These are phyloP conservation scores for Lepiota venenata DNA, from an alignment of 768 basidiomycete species.

Conservation along the genomic window DNA sequence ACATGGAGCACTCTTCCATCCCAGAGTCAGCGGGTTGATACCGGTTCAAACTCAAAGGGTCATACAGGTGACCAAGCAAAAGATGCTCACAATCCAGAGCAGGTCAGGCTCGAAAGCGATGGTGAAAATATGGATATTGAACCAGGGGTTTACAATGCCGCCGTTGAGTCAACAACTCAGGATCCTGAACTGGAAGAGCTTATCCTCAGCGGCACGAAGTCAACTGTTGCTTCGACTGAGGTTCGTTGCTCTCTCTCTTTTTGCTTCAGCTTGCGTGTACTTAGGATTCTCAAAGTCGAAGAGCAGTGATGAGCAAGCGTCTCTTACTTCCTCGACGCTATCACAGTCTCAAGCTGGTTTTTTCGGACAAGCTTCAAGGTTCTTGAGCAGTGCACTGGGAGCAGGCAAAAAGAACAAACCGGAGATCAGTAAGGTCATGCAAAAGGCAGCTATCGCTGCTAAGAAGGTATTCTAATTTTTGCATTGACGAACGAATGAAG, in stretches of 20 bases:
- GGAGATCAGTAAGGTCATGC: constrained; percentile 75
- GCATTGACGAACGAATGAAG: not conserved
- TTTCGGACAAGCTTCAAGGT: constrained; percentile 66
- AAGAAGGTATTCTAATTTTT: constrained; percentile 58
- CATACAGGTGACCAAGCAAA: constrained; percentile 16
- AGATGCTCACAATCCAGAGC: constrained; percentile 9
- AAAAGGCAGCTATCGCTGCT: constrained; percentile 77
- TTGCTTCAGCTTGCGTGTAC: constrained; percentile 11
- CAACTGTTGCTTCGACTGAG: constrained; percentile 36
- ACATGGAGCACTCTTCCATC: constrained; percentile 75
- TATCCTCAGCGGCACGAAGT: constrained; percentile 32
- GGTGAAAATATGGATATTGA: constrained; percentile 36
- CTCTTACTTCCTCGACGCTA: constrained; percentile 46
- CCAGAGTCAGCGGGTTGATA: constrained; percentile 48
- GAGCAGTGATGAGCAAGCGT: constrained; percentile 53
- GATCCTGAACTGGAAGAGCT: constrained; percentile 41
- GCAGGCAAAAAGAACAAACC: constrained; percentile 68
- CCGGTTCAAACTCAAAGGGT: constrained; percentile 22
- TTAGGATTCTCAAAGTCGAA: constrained; percentile 22
- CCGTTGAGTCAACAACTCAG: constrained; percentile 24
- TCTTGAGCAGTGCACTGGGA: constrained; percentile 65
- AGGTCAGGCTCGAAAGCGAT: constrained; percentile 25
- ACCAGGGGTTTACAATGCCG: constrained; percentile 28
- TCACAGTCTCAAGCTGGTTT: constrained; percentile 57
- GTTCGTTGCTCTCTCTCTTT: constrained; percentile 29